phyloP scores from a whole-genome alignment of 2,329 filamentous ascomycete genomes.

The Davidsoniella neocaledoniae region DNA sequence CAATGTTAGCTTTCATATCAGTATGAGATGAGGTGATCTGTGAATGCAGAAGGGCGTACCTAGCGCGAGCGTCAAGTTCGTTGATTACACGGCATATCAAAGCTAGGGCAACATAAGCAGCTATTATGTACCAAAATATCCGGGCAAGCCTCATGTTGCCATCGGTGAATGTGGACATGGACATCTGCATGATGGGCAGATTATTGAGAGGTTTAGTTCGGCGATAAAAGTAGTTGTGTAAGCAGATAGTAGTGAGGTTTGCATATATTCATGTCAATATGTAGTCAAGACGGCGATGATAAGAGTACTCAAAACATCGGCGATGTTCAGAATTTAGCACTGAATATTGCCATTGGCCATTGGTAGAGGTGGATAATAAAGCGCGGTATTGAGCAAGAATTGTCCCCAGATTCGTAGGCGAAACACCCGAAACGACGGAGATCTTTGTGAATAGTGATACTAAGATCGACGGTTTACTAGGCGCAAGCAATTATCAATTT shows the following conservation, averaged over 20 bases:
- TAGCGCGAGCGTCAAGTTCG: conserved; percentile 23
- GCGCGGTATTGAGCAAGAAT: too few species aligned
- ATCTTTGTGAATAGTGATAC: too few species aligned
- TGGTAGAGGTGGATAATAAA: neutral
- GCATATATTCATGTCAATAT: neutral
- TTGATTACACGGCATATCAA: conserved; percentile 27
- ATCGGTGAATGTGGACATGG: conserved; percentile 23
- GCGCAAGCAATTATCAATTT: too few species aligned
- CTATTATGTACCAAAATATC: conserved; percentile 43
- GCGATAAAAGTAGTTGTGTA: neutral
- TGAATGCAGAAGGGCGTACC: conserved; percentile 19
- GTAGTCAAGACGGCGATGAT: neutral
- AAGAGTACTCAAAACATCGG: neutral
- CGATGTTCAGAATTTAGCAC: neutral
- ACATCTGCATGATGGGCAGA: conserved; percentile 16
- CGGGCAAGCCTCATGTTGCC: conserved; percentile 31
- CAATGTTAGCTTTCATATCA: neutral
- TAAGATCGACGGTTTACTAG: too few species aligned
- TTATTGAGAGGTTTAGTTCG: neutral
- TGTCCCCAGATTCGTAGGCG: too few species aligned
- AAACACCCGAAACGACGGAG: too few species aligned
- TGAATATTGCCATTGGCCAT: neutral
- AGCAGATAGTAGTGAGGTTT: neutral
- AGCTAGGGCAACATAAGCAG: conserved; percentile 28
- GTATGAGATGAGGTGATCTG: neutral